These are phyloP conservation scores for Glarea lozoyensis DNA, from an alignment of 495 filamentous ascomycete species.

Conservation along the genomic window DNA sequence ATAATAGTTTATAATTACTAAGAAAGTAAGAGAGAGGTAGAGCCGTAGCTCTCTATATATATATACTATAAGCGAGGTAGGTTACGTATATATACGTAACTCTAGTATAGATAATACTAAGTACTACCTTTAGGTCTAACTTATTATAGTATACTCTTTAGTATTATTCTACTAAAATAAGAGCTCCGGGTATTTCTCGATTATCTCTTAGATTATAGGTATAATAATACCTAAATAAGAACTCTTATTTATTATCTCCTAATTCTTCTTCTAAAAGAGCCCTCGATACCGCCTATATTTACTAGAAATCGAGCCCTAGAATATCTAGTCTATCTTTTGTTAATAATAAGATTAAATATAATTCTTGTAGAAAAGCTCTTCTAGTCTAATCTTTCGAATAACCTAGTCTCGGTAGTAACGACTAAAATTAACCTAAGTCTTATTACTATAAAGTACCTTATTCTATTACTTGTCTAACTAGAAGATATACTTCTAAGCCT, in stretches of 20 bases:
- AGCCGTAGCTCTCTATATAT: too few relatives aligned
- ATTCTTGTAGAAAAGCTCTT: slow-evolving; percentile 17
- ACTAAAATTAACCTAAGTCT: slow-evolving; percentile 16
- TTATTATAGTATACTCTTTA: too few relatives aligned
- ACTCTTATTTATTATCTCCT: slow-evolving; percentile 18
- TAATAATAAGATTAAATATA: slow-evolving; percentile 10
- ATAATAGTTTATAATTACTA: slow-evolving; percentile 18
- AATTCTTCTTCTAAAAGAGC: slow-evolving; percentile 28
- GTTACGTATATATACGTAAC: too few relatives aligned
- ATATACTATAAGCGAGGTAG: too few relatives aligned
- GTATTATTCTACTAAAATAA: too few relatives aligned
- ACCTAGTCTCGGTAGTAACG: slow-evolving; percentile 9
- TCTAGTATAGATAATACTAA: too few relatives aligned
- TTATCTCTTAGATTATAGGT: slow-evolving; percentile 20
- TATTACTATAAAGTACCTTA: slow-evolving; percentile 21
- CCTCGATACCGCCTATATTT: slow-evolving; percentile 16
- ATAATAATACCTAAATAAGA: slow-evolving; percentile 18
- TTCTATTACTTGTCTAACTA: slow-evolving; percentile 20
- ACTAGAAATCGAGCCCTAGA: slow-evolving; percentile 21
- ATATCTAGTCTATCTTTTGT: slow-evolving; percentile 19
- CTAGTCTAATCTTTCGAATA: slow-evolving; percentile 12
- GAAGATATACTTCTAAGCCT: slow-evolving; percentile 7
- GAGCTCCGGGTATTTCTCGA: too few relatives aligned
- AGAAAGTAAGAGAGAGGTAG: too few relatives aligned
- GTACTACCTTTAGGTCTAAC: too few relatives aligned